Base-by-base conservation (phyloP, 345 rosid genomes). In the Eucalyptus paniculata region DNA sequence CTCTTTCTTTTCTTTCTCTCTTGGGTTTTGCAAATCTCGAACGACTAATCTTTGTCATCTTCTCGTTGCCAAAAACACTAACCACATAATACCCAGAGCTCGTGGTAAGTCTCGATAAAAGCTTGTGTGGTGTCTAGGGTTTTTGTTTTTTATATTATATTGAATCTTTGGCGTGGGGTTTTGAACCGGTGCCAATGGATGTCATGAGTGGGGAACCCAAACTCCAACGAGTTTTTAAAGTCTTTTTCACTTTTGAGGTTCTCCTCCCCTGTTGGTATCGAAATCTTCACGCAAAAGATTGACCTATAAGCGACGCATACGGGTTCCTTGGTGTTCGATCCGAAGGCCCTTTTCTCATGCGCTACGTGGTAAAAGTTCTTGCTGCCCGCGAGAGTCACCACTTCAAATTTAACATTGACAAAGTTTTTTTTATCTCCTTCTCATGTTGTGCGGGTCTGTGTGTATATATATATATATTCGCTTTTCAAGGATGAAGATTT, bases 1-100 rank as follows among this genome's bases (percentile, higher is more conserved):
- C 88, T 92, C 87, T 28, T 88, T 56, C 62, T 24, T 24, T 56
- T 56, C 62, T 56, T 24, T 56, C 50, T 89, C 89, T 92, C 87
- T 28, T 89, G 65, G 95, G 93, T 77, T 93, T 92, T 89, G 28
- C 50, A 90, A 89, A 91, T 92, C 92, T 94, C 89, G 87, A 88
- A 89, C 77, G 56, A 42, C 86, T 88, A 90, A 89, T 88, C 83
- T 91, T 94, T 93, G 94, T 93, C 96, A 91, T 93, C 92, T 94
- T 93, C 91, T 92, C 88, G 94, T 89, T 90, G 93, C 95, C 92
- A 90, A 91, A 91, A 91, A 47, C 88, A 86, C n/a, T 40, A 77
- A 87, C 28, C 77, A 91, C 91, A 90, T 82, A 81, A 92, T 88
- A 91, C 90, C 90, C 88, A 65, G 87, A 90, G 89, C 65, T 88